Base-by-base conservation (phyloP, 306 rosid genomes). In the Begonia peltatifolia region DNA sequence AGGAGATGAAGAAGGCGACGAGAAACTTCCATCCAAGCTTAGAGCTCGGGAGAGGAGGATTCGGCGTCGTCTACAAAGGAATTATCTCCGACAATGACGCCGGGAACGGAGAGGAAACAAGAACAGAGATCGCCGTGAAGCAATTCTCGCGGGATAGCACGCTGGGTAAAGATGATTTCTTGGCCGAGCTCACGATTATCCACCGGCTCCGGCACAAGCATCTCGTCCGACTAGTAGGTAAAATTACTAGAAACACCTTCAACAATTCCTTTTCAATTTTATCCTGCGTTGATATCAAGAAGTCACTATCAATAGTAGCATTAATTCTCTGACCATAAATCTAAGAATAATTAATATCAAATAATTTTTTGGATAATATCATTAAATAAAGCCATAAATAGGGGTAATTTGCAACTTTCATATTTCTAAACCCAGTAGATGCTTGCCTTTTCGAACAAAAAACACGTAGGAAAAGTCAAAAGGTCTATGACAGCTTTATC, bases 181-280 rank as follows among this genome's bases (percentile, higher is more conserved):
- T 73, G 62, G 83, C 78, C 25, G 83, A 73, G 71, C 76, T 73
- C 52, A 73, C 83, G 52, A 77, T 77, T 8, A 77, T 77, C 61
- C 76, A 77, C 58, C 67, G 74, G 11, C 83, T 77, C 58, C 83
- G 79, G 56, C 79, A 77, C 53, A 70, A 59, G 52, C 70, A 77
- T 63, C 79, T 77, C n/a, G 79, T 73, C n/a, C 64, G 76, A 18
- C 54, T 77, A 63, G 65, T 73, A 12, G 83, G 79, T 70, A 67
- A 5, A 30, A 46, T 5, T 23, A 7, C 53, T 10, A 25, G 6
- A 30, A 5, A 30, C 38, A 7, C 38, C 10, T n/a, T 36, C 5
- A 47, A n/a, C 6, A 0, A 16, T 46, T 5, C 10, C 12, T 43
- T 25, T 42, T 36, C 3, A 11, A 6, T 25, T 30, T 9, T 58